phyloP scores from a whole-genome alignment of 2,329 filamentous ascomycete genomes.

The Botryotinia calthae region DNA sequence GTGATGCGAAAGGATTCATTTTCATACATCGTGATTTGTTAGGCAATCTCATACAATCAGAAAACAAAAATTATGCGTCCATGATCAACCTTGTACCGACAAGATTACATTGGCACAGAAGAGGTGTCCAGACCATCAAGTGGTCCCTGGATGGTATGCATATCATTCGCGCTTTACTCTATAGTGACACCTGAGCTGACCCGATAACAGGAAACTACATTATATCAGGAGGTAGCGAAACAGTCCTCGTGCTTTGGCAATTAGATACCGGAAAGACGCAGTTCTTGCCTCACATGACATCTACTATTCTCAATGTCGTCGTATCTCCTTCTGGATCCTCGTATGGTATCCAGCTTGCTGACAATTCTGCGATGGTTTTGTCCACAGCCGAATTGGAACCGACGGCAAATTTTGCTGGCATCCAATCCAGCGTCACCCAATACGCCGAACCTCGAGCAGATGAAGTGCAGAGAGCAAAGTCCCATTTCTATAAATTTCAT shows the following conservation, averaged over 20 bases:
- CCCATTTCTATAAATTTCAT: conserved; percentile 31
- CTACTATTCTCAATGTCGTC: conserved; percentile 78
- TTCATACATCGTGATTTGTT: conserved; percentile 78
- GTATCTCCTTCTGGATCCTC: conserved; percentile 76
- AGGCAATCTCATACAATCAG: conserved; percentile 47
- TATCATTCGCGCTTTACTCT: conserved; percentile 2
- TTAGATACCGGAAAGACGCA: conserved; percentile 80
- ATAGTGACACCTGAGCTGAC: not conserved
- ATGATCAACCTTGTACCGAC: conserved; percentile 48
- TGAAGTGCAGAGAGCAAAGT: conserved; percentile 49
- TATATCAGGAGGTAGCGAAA: conserved; percentile 88
- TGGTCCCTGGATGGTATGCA: conserved; percentile 84
- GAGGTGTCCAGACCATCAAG: conserved; percentile 77
- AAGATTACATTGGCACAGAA: conserved; percentile 88
- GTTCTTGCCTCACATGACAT: conserved; percentile 85
- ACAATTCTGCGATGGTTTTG: conserved; percentile 88
- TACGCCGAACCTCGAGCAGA: conserved; percentile 51
- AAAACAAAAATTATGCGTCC: conserved; percentile 35
- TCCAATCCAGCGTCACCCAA: conserved; percentile 64
- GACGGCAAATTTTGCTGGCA: conserved; percentile 76
- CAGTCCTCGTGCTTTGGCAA: conserved; percentile 89
- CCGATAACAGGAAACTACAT: conserved; percentile 76
- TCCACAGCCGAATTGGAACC: conserved; percentile 88
- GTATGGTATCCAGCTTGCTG: conserved; percentile 81
- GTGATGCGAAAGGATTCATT: conserved; percentile 73